Base-by-base conservation (phyloP, 345 rosid species). In the Melaleuca alternifolia region DNA sequence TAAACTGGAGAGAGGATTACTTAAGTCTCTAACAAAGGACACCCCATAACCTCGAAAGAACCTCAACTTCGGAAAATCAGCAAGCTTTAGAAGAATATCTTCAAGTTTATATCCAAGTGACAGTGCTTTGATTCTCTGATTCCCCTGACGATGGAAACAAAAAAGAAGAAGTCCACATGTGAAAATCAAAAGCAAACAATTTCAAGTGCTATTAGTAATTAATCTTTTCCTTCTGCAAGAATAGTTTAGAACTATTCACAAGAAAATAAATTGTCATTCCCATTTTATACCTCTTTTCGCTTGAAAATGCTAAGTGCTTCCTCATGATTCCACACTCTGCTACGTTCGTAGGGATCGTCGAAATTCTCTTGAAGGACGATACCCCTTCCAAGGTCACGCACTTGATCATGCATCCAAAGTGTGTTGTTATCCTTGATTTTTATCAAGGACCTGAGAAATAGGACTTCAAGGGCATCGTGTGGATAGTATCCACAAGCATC, bases 281-380 rank as follows among this genome's bases (percentile, higher is more conserved):
- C 18, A 3, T 51, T 51, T 14, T 14, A 51, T 54, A 54, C 57
- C 57, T 54, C 24, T 20, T 54, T 54, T 1, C 1, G 10, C 24
- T 54, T 54, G 1, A 54, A 10, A 20, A 54, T 54, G 4, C 10
- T 7, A 0, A 2, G 0, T 10, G 24, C 24, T 0, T 54, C 24
- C 24, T 54, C 1, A 7, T 20, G 57, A 20, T 54, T 54, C 57
- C 24, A 20, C 4, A 54, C 24, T 54, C 57, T 20, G 24, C 57
- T 51, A 5, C 53, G 18, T 6, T 13, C 6, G 16, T 0, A 14
- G 18, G 53, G 53, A 51, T 51, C 6, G 14, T 51, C 18, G 18
- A 1, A 1, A 51, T 5, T 14, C 18, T 51, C 53, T 51, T 5
- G 6, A 51, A 16, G 53, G 18, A 51, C 53, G 6, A 51, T 51